Evolutionary conservation across 345 rosid species (phyloP), one percentile per base, ranked within the genome.

Genomic region (Durio zibethinus): DNA sequence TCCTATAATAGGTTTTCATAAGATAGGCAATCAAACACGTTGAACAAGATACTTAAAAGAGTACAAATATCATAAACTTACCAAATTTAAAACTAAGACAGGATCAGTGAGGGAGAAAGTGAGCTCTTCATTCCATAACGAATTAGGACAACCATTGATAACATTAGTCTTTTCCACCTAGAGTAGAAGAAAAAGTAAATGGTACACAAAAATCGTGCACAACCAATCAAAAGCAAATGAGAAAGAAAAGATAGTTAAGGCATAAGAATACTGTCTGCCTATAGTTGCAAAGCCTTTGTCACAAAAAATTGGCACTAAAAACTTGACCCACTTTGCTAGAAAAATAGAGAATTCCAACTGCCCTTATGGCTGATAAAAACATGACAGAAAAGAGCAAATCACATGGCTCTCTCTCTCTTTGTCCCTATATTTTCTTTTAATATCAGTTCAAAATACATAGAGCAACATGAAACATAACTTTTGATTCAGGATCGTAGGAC

Each of bases 71-170:
- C 35, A 67, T 47, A 35, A 75, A 75, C 86, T 71, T 80, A 92
- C 98, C 88, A 96, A 76, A 62, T 71, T 75, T 33, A 96, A 83
- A 83, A 82, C 80, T 77, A 90, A 92, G 33, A 85, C 84, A 57
- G 99, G 94, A 74, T 92, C 97, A 29, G 84, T 80, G 53, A 93
- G 88, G 77, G 91, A 82, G 83, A 96, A 88, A 82, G 80, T 90
- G 25, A 91, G 88, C 83, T 92, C 97, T 88, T 96, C 98, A 65
- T 96, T 92, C 99, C 99, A 96, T 62, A 91, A 90, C 1, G 99
- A 98, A 82, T 96, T 91, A 61, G 93, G 92, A 84, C 98, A 92
- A 75, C 97, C 88, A 67, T 90, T 90, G 77, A 93, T 93, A 73
- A 93, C 98, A 84, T 89, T 96, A 54, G 99, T 96, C 89, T 91